Conservation (phyloP, 2,329 filamentous ascomycete species). For the Apiospora aurea region DNA sequence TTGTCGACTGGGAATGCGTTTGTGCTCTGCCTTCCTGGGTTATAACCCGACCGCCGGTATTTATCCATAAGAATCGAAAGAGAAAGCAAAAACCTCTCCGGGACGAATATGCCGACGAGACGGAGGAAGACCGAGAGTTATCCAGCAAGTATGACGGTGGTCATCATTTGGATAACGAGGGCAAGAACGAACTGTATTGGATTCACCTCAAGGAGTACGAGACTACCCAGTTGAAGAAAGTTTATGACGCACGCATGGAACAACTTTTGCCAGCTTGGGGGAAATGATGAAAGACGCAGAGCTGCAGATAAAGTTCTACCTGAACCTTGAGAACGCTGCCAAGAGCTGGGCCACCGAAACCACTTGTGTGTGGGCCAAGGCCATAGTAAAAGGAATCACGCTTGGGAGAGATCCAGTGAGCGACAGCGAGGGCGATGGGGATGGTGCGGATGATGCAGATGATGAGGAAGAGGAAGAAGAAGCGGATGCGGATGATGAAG, state of each 20-base stretch:
- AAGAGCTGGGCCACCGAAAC: background rate
- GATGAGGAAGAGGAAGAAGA: background rate
- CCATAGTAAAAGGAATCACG: background rate
- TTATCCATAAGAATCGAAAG: conserved; percentile 29
- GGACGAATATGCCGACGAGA: conserved; percentile 41
- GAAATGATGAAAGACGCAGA: background rate
- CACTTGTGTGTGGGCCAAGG: background rate
- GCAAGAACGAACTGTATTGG: conserved; percentile 48
- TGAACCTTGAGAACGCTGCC: background rate
- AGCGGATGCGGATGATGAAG: background rate
- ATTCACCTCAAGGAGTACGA: conserved; percentile 50
- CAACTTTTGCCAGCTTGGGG: conserved; percentile 43
- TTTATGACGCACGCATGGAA: conserved; percentile 43
- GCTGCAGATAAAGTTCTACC: background rate
- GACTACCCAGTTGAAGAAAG: conserved; percentile 44
- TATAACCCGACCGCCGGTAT: conserved; percentile 31
- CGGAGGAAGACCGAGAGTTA: conserved; percentile 28
- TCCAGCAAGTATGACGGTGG: conserved; percentile 25
- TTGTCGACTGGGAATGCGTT: conserved; percentile 54
- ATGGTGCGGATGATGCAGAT: background rate
- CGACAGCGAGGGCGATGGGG: background rate
- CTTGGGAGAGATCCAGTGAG: background rate
- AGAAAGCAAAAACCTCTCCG: conserved; percentile 43
- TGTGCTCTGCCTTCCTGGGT: conserved; percentile 49
- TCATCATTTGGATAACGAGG: conserved; percentile 44